Evolutionary conservation across 441 rosid genomes (phyloP).

Genomic region (Jatropha podagrica): DNA sequence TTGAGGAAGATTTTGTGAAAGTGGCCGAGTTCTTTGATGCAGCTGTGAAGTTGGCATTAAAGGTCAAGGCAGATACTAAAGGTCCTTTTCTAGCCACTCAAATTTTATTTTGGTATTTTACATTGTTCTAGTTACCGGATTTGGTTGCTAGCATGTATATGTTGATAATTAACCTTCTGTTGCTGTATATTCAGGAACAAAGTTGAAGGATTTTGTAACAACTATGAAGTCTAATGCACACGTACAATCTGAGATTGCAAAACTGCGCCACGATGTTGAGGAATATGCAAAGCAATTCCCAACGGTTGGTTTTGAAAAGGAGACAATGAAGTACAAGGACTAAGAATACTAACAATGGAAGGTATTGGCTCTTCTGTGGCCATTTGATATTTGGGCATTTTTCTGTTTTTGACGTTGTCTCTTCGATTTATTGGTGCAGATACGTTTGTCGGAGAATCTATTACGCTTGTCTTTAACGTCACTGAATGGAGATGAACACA

Average conservation of each 20-base stretch:
- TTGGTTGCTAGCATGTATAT: not conserved
- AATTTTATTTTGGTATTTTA: not conserved
- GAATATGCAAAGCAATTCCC: slow-evolving; percentile 84
- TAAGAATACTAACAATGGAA: slow-evolving; percentile 27
- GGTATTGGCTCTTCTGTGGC: slow-evolving; percentile 21
- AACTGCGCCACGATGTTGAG: slow-evolving; percentile 69
- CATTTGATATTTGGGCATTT: too few relatives aligned
- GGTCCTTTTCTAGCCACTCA: slow-evolving; percentile 36
- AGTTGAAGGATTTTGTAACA: slow-evolving; percentile 84
- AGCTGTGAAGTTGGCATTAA: slow-evolving; percentile 79
- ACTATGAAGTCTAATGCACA: slow-evolving; percentile 57
- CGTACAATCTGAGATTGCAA: slow-evolving; percentile 58
- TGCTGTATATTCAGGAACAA: slow-evolving; percentile 53
- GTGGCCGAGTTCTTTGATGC: slow-evolving; percentile 89
- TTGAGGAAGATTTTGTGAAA: slow-evolving; percentile 80
- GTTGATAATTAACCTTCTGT: slow-evolving; percentile 11
- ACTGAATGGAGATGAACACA: not conserved
- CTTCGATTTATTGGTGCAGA: slow-evolving; percentile 1
- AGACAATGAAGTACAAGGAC: slow-evolving; percentile 77
- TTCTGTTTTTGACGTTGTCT: not conserved
- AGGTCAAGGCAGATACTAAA: slow-evolving; percentile 70
- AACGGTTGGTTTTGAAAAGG: slow-evolving; percentile 90
- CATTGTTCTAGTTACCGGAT: not conserved
- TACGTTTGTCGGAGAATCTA: not conserved
- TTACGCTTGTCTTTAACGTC: not conserved